Evolutionary conservation across 1,139 yeast genomes (phyloP).

Genomic region (Diutina sp.): DNA sequence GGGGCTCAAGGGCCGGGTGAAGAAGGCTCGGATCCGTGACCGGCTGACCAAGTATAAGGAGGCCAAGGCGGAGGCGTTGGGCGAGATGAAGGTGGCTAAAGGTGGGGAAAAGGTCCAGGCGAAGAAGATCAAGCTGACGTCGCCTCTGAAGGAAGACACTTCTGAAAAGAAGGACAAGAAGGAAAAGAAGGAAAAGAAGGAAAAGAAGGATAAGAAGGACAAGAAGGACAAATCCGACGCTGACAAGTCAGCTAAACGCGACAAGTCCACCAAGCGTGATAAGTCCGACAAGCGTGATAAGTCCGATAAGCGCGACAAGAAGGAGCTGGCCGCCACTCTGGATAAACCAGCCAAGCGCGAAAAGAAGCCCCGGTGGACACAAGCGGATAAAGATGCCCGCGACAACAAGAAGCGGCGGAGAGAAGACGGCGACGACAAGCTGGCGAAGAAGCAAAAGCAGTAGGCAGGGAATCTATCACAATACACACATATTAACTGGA

Average conservation of each 20-base stretch:
- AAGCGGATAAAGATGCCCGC: not conserved
- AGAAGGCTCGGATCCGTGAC: conserved; percentile 57
- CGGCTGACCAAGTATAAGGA: conserved; percentile 49
- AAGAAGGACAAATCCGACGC: not conserved
- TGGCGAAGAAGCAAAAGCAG: not conserved
- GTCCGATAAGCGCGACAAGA: not conserved
- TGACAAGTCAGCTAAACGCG: not conserved
- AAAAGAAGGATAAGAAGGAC: not conserved
- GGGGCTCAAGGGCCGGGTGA: conserved; percentile 34
- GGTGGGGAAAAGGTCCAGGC: not conserved
- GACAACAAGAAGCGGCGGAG: conserved; percentile 15
- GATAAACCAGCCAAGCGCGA: not conserved
- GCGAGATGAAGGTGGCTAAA: not conserved
- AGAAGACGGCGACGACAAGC: conserved; percentile 27
- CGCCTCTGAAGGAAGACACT: not conserved
- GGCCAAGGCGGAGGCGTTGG: conserved; percentile 13
- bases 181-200: not conserved
- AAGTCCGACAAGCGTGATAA: not conserved
- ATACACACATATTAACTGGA: too few species aligned
- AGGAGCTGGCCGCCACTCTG: not conserved
- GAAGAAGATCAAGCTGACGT: not conserved
- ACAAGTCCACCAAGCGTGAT: not conserved
- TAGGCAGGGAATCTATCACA: too few species aligned
- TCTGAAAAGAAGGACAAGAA: not conserved
- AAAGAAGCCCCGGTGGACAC: not conserved